These are phyloP conservation scores for Dothistroma pini DNA, from an alignment of 2,329 filamentous ascomycete genomes.

Conservation along the genomic window DNA sequence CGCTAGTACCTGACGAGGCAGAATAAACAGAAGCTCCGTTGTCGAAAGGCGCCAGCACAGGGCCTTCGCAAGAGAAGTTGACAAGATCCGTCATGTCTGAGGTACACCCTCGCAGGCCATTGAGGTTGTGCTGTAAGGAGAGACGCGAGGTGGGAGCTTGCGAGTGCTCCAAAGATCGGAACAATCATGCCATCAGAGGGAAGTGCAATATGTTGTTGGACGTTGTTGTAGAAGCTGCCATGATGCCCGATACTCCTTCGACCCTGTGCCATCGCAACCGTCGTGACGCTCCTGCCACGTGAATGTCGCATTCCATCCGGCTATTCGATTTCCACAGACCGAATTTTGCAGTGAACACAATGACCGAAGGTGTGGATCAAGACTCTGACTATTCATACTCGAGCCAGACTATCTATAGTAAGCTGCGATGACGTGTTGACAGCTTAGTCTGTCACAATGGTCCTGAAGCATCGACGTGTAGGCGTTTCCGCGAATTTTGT, in stretches of 20 bases:
- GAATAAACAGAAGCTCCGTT: slow-evolving; percentile 14
- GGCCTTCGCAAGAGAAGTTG: slow-evolving; percentile 9
- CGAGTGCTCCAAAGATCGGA: background rate
- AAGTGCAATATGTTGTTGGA: background rate
- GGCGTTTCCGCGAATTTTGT: too few species aligned
- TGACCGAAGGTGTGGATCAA: too few species aligned
- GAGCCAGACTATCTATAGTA: background rate
- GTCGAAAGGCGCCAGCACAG: slow-evolving; percentile 9
- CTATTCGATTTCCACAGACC: too few species aligned
- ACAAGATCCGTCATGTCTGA: slow-evolving; percentile 14
- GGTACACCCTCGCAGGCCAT: slow-evolving; percentile 6
- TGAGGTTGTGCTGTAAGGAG: background rate
- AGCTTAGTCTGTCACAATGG: background rate
- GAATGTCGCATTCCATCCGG: too few species aligned
- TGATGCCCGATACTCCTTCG: background rate
- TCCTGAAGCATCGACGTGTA: background rate
- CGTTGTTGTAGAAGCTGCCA: background rate
- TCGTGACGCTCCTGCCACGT: background rate
- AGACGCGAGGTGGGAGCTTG: background rate
- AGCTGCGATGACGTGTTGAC: background rate
- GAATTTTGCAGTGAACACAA: too few species aligned
- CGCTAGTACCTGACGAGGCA: slow-evolving; percentile 23
- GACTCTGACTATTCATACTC: background rate
- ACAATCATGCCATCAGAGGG: background rate
- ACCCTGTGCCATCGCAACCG: background rate